Conservation (phyloP, 768 basidiomycete species). For the Butyriboletus loyo region DNA sequence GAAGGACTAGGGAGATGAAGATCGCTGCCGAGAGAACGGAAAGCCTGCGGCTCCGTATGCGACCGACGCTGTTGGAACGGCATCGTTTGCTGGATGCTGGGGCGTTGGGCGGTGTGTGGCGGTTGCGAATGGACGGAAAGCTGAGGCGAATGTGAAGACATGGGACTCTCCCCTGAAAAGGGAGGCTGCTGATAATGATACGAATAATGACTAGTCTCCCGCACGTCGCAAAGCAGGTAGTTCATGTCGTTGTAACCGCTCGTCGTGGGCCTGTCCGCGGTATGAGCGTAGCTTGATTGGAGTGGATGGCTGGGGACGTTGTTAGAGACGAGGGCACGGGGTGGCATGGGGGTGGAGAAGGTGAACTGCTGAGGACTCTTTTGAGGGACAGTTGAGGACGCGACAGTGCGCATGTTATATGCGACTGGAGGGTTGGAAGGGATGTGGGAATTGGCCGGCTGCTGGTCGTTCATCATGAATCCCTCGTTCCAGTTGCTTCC, state of each 20-base stretch:
- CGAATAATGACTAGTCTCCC: conserved; percentile 49
- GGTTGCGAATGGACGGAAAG: conserved; percentile 36
- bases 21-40: conserved; percentile 45
- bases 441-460: conserved; percentile 32
- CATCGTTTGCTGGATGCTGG: conserved; percentile 42
- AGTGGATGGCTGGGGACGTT: conserved; percentile 37
- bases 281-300: conserved; percentile 44
- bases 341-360: conserved; percentile 38
- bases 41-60: conserved; percentile 55
- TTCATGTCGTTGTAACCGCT: conserved; percentile 45
- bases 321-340: conserved; percentile 42
- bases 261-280: conserved; percentile 48
- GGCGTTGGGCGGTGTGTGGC: conserved; percentile 34
- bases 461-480: conserved; percentile 49
- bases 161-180: conserved; percentile 42
- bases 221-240: conserved; percentile 45
- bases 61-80: conserved; percentile 57
- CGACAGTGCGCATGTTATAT: conserved; percentile 45
- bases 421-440: conserved; percentile 40
- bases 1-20: conserved; percentile 49
- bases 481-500: conserved; percentile 54
- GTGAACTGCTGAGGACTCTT: conserved; percentile 47
- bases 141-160: conserved; percentile 44
- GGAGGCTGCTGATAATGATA: conserved; percentile 52
- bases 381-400: conserved; percentile 44